phyloP scores from a whole-genome alignment of 2,329 filamentous ascomycete genomes.

The Scleromitrula shiraiana region DNA sequence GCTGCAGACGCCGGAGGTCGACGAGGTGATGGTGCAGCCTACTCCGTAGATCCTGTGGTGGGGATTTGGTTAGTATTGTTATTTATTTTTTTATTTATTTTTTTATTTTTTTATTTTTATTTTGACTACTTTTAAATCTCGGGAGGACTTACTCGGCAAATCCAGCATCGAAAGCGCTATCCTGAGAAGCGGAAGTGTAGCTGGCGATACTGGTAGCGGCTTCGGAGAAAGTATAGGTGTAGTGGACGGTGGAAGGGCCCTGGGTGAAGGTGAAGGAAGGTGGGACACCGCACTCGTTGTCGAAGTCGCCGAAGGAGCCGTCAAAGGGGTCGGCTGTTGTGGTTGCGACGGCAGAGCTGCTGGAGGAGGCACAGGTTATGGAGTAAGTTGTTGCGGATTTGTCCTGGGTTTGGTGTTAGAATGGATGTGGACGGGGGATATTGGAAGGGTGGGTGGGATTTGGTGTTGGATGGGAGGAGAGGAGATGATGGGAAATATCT shows the following conservation, averaged over 20 bases:
- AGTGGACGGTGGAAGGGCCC: conserved; percentile 20
- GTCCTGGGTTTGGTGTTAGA: conserved; percentile 10
- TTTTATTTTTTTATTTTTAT: no score
- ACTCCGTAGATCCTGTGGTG: no score
- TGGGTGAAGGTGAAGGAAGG: conserved; percentile 19
- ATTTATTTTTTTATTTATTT: no score
- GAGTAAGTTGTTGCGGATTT: conserved; percentile 10
- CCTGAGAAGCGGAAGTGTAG: neutral
- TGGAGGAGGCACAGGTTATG: conserved; percentile 1
- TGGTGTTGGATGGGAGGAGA: no score
- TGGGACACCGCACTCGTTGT: conserved; percentile 16
- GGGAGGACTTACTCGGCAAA: neutral
- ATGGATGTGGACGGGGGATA: no score
- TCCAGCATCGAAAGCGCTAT: no score
- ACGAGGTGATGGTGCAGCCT: conserved; percentile 14
- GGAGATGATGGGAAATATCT: neutral
- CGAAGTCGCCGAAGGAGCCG: conserved; percentile 4
- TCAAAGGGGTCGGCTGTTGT: conserved; percentile 15
- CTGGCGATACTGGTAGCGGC: neutral
- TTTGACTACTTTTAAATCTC: no score
- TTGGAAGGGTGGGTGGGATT: no score
- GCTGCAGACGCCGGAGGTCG: conserved; percentile 12
- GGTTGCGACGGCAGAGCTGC: conserved; percentile 11
- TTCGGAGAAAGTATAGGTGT: conserved; percentile 7
- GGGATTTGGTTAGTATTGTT: no score